Conservation (phyloP, 768 basidiomycete species). For the Tremella fuciformis region DNA sequence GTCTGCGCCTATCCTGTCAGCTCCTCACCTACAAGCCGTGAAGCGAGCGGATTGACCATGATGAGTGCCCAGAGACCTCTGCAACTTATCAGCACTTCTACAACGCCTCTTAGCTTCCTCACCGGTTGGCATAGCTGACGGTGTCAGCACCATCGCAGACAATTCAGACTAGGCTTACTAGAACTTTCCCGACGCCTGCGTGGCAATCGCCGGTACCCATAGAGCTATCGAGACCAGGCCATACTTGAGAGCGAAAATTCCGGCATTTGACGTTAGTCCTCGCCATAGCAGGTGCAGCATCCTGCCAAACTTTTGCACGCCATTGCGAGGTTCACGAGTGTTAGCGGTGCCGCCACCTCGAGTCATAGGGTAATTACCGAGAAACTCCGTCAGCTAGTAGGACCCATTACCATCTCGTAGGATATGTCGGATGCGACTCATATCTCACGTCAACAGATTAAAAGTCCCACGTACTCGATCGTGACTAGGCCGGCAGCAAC, state of each 20-base stretch:
- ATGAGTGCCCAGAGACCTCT: constrained; percentile 62
- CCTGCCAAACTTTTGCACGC: constrained; percentile 54
- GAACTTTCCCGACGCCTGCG: constrained; percentile 54
- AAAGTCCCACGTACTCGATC: too few relatives aligned
- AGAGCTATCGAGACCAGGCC: constrained; percentile 57
- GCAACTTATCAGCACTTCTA: constrained; percentile 51
- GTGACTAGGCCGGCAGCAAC: too few relatives aligned
- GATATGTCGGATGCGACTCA: too few relatives aligned
- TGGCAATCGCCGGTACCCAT: constrained; percentile 59
- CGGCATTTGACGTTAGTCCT: constrained; percentile 56
- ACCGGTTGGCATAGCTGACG: constrained; percentile 25
- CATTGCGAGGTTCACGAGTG: constrained; percentile 56
- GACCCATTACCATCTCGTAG: too few relatives aligned
- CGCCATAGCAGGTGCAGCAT: constrained; percentile 51
- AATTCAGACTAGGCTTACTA: constrained; percentile 28
- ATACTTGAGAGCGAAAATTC: constrained; percentile 59
- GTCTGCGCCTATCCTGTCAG: constrained; percentile 55
- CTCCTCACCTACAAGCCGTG: background rate
- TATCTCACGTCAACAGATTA: too few relatives aligned
- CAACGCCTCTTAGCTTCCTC: background rate
- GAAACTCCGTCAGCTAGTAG: too few relatives aligned
- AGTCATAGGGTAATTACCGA: too few relatives aligned
- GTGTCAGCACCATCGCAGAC: background rate
- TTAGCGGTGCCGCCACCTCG: too few relatives aligned
- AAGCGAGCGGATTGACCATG: constrained; percentile 50